Conservation (phyloP, 179 eudicot genomes). For the Spergularia azorica region DNA sequence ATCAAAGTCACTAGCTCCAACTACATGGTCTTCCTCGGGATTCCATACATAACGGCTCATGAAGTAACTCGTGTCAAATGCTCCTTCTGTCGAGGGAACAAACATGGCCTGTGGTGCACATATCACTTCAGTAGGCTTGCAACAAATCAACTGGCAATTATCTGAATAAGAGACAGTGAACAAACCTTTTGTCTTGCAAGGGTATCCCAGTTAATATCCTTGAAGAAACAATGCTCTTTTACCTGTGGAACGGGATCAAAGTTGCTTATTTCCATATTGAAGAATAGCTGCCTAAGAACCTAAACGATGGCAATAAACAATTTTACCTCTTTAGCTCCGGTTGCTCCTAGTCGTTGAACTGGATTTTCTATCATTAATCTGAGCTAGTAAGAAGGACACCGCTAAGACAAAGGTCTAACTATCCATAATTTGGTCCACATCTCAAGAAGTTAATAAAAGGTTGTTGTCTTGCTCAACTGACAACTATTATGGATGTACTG, state of each 20-base stretch:
- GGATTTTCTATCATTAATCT: constrained; percentile 93
- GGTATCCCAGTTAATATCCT: constrained; percentile 87
- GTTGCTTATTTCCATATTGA: background rate
- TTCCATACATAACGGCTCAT: constrained; percentile 99
- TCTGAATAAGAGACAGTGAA: background rate
- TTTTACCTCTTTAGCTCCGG: constrained; percentile 81
- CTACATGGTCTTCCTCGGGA: constrained; percentile 76
- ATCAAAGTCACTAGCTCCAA: constrained; percentile 89
- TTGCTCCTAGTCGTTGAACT: constrained; percentile 90
- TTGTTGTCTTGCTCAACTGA: background rate
- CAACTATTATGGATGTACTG: background rate
- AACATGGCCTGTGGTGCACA: constrained; percentile 71
- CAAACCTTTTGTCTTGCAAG: constrained; percentile 90
- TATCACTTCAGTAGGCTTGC: background rate
- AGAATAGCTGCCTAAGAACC: constrained; percentile 8
- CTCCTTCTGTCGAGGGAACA: constrained; percentile 78
- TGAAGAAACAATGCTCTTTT: constrained; percentile 74
- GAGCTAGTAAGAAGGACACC: constrained; percentile 23
- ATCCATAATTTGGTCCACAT: constrained; percentile 1
- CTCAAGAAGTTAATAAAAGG: background rate
- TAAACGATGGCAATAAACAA: constrained; percentile 1
- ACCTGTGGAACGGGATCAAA: constrained; percentile 49
- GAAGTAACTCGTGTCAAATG: constrained; percentile 91
- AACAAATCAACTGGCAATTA: background rate
- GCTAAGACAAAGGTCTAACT: background rate